Base-by-base conservation (phyloP, 768 basidiomycete species). In the Sarcomyxa edulis region DNA sequence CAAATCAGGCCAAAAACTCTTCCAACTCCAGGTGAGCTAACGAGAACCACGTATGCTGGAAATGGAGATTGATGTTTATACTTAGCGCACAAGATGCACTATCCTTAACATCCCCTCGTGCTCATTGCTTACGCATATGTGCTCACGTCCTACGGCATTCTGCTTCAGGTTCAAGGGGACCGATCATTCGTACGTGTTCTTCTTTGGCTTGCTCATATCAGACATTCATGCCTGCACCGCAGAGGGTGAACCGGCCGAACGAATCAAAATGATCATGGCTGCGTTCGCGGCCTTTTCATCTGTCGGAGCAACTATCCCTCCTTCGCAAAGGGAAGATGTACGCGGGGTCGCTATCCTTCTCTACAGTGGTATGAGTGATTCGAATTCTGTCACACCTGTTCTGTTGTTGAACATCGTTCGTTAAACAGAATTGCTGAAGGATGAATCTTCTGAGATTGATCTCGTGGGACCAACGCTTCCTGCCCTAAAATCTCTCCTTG, bases 121-220 rank as follows among this genome's bases (percentile, higher is more conserved):
- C 76, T 9, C 88, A 90, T 50, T 93, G 90, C 53, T 59, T 93
- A 26, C 71, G 84, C 24, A 83, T 98, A 21, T 89, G 90, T 50
- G 79, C 87, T 0, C 86, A 88, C 51, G 71, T 86, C 24, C 57
- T 97, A 15, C 80, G 84, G 35, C 78, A 86, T 44, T 76, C 79
- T 3, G 78, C 82, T 19, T 77, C 84, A 2, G 62, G 71, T 32
- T 64, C 67, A 11, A 69, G 71, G 15, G 69, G 65, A 21, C 69
- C 72, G 32, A 59, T 68, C 2, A 71, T 74, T 37, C 69, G 85
- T 87, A 42, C 42, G 63, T 53, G 14, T 32, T 25, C 19, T 30
- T 37, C 15, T 34, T 21, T 11, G 22, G 38, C 18, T 12, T 16
- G 14, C 9, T 25, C 22, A 7, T 27, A 3, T 23, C 14, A 20